These are phyloP conservation scores for Tylopilus sp. DNA, from an alignment of 768 basidiomycete species.

Conservation along the genomic window DNA sequence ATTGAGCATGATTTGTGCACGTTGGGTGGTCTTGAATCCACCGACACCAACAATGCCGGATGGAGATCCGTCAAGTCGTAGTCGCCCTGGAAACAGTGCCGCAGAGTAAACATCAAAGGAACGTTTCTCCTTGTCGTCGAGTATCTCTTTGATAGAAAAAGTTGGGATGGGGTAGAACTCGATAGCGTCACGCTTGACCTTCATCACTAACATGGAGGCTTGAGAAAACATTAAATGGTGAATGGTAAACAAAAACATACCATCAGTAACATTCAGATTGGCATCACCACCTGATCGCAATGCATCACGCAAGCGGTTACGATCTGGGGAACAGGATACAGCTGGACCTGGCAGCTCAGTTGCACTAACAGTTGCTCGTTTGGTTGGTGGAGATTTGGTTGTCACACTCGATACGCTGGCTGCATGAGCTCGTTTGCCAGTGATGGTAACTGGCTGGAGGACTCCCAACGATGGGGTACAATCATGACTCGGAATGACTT, in stretches of 20 bases:
- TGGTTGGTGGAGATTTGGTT: neutral
- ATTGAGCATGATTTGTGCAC: neutral
- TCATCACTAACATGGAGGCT: neutral
- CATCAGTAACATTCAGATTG: neutral
- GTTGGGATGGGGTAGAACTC: neutral
- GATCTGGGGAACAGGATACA: neutral
- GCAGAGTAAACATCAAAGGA: neutral
- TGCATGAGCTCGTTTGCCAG: neutral
- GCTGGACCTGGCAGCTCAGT: neutral
- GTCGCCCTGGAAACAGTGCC: neutral
- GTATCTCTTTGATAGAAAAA: neutral
- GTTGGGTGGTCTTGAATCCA: neutral
- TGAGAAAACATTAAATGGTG: neutral
- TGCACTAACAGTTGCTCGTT: neutral
- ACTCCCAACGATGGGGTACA: no score
- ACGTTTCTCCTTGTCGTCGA: neutral
- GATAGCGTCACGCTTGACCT: neutral
- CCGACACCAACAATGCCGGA: neutral
- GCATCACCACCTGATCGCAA: neutral
- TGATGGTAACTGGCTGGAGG: neutral
- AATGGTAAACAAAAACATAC: neutral
- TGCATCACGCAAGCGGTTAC: neutral
- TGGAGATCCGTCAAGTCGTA: neutral
- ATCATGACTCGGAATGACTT: no score
- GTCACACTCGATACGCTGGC: neutral